Conservation (phyloP, 192 early-diverging fungal species). For the Piromyces finnis region DNA sequence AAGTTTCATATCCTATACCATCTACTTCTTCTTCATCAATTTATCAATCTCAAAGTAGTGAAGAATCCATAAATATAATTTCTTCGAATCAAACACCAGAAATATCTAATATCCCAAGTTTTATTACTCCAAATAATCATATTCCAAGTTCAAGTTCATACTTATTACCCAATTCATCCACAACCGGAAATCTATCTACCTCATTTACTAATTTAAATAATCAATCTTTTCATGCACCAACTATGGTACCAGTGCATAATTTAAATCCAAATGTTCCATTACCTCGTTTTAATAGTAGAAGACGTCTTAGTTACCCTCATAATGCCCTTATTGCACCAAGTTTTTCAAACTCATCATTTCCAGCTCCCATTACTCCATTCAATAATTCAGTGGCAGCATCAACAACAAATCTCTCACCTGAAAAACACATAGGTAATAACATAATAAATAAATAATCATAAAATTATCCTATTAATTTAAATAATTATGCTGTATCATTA, state of each 20-base stretch:
- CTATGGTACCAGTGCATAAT: background rate
- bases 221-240: background rate
- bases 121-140: background rate
- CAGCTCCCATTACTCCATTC: background rate
- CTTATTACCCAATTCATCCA: background rate
- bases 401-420: background rate
- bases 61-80: background rate
- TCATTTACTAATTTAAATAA: background rate
- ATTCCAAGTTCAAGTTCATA: background rate
- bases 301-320: background rate
- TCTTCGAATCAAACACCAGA: background rate
- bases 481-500: no score
- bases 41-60: background rate
- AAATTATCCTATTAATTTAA: no score
- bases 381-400: background rate
- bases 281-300: background rate
- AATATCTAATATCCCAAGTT: background rate
- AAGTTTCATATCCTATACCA: background rate
- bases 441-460: no score
- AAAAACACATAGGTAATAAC: background rate
- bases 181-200: background rate
- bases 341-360: background rate
- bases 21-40: background rate
- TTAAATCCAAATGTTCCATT: background rate
- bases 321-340: background rate